Base-by-base conservation (phyloP, 306 rosid species). In the Sicyos edulis region DNA sequence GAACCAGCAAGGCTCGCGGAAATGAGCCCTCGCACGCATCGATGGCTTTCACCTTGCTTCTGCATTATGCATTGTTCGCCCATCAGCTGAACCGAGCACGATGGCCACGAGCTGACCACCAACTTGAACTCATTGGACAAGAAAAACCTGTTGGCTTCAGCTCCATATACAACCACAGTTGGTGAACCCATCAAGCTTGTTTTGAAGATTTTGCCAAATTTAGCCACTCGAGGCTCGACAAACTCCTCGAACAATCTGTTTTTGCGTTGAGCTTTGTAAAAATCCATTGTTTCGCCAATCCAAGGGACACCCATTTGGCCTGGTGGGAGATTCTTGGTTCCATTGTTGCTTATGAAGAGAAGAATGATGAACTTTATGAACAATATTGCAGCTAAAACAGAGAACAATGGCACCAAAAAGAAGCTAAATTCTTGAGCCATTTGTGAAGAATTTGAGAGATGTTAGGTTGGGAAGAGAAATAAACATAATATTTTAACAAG, bases 61-160 rank as follows among this genome's bases (percentile, higher is more conserved):
- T 86, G 87, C 96, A 92, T 89, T 70, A 89, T 89, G 0, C 88
- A 89, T 78, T 89, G 79, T 49, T 62, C 82, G 57, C 96, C 97
- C 97, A 92, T 89, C 77, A 89, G 89, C 82, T 92, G 85, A 74
- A 92, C 92, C 10, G 91, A 80, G 6, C 89, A 69, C 13, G 92
- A 82, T 65, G 97, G 97, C 97, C 96, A 89, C 16, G 96, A 88
- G 75, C 96, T 89, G 69, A 86, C 81, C 73, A 89, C 97, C 74
- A 86, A 73, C 84, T 92, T 89, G 79, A 92, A 92, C 85, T 92
- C 96, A 69, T 86, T 89, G 3, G 92, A 86, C 61, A 89, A 12
- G 51, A 92, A 37, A 51, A 86, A 92, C 4, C 73, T 84, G 10
- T 92, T 92, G 20, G 89, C 96, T 42, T 86, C 87, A 52, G 95